Conservation (phyloP, 352 stramenopile species). For the Phytophthora sp. region DNA sequence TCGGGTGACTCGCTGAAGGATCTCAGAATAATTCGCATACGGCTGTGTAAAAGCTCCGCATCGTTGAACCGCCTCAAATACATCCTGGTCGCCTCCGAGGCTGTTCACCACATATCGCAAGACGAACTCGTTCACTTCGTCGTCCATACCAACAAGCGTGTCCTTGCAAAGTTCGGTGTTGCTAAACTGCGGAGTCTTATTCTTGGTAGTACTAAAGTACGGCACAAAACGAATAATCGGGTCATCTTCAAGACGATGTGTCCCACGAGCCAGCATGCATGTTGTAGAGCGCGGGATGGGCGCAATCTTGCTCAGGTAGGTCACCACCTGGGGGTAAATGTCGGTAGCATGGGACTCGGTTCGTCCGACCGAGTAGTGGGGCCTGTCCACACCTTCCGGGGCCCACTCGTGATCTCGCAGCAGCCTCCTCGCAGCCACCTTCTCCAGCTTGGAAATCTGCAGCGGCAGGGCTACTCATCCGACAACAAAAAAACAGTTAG, state of each 20-base stretch:
- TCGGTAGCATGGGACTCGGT: slow-evolving; percentile 47
- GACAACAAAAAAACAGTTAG: slow-evolving; percentile 1
- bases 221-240: slow-evolving; percentile 84
- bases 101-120: slow-evolving; percentile 62
- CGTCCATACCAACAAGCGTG: slow-evolving; percentile 56
- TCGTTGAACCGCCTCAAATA: slow-evolving; percentile 59
- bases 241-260: slow-evolving; percentile 74
- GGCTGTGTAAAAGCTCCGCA: slow-evolving; percentile 58
- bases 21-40: slow-evolving; percentile 58
- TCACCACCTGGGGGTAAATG: slow-evolving; percentile 42
- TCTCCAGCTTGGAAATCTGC: slow-evolving; percentile 50
- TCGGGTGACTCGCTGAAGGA: slow-evolving; percentile 43
- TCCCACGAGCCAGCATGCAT: slow-evolving; percentile 55
- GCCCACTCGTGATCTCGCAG: slow-evolving; percentile 37
- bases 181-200: slow-evolving; percentile 37
- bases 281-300: slow-evolving; percentile 67
- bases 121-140: slow-evolving; percentile 70
- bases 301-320: slow-evolving; percentile 49
- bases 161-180: slow-evolving; percentile 43
- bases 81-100: slow-evolving; percentile 37
- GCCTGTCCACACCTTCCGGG: slow-evolving; percentile 19
- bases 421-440: slow-evolving; percentile 49
- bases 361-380: slow-evolving; percentile 52
- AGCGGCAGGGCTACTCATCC: slow-evolving; percentile 22
- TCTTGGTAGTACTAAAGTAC: slow-evolving; percentile 46